A percentile compares a stretch with the other conserved stretches of the same genome.
These are phyloP conservation scores for Aureobasidium subglaciale DNA, from an alignment of 2,329 filamentous ascomycete species.

Conservation along the genomic window DNA sequence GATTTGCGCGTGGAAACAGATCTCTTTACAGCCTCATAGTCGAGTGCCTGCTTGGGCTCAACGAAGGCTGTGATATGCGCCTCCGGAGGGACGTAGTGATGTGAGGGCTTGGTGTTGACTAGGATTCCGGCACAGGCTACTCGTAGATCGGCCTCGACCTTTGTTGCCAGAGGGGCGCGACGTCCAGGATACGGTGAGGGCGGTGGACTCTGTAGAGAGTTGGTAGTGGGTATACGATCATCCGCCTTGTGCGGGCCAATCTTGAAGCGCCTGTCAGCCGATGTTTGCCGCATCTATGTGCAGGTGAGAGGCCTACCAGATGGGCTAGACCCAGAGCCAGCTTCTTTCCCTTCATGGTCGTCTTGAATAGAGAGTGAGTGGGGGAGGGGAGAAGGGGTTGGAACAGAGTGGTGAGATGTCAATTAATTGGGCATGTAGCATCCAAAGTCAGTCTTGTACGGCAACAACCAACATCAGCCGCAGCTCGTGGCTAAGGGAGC, in stretches of 20 bases:
- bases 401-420: background rate
- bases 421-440: background rate
- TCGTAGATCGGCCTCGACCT: constrained; percentile 39
- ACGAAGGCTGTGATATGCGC: background rate
- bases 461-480: constrained; percentile 3
- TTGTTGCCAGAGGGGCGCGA: constrained; percentile 35
- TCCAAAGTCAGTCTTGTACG: too few relatives aligned
- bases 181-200: constrained; percentile 37
- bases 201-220: constrained; percentile 23
- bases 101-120: constrained; percentile 30
- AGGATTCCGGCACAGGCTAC: constrained; percentile 40
- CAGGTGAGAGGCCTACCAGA: background rate
- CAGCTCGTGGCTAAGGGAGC: background rate
- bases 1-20: constrained; percentile 16
- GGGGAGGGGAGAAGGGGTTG: background rate
- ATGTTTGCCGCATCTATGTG: background rate
- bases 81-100: constrained; percentile 25
- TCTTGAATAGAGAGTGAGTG: background rate
- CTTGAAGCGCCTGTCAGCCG: background rate
- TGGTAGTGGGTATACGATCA: background rate
- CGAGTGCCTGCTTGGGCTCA: constrained; percentile 24
- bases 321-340: constrained; percentile 10
- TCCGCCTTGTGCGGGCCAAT: constrained; percentile 9
- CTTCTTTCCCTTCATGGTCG: constrained; percentile 8
- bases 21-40: constrained; percentile 28